phyloP scores from a whole-genome alignment of 768 basidiomycete genomes.

The Agaricus sinodeliciosus region DNA sequence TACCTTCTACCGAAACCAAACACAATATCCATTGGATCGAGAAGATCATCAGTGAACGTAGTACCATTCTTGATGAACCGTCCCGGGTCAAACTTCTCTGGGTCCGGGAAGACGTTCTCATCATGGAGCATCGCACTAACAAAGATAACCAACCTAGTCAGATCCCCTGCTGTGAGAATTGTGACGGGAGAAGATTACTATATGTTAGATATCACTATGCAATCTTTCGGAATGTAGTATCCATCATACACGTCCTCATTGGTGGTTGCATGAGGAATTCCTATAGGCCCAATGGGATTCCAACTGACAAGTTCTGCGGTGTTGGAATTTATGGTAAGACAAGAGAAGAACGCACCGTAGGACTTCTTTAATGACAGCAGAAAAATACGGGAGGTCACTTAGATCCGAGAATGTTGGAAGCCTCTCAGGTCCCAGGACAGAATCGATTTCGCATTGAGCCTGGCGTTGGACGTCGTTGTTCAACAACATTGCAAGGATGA shows the following conservation, averaged over 20 bases:
- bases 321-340: not conserved
- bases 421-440: constrained; percentile 17
- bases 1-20: not conserved
- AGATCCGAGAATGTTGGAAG: constrained; percentile 21
- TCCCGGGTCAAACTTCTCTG: constrained; percentile 40
- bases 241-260: constrained; percentile 20
- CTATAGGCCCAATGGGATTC: not conserved
- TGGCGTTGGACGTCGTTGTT: constrained; percentile 10
- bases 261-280: constrained; percentile 36
- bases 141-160: not conserved
- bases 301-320: not conserved
- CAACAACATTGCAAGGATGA: constrained; percentile 7
- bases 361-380: constrained; percentile 20
- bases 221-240: constrained; percentile 43
- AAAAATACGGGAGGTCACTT: constrained; percentile 18
- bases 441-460: constrained; percentile 23
- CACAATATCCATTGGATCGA: not conserved
- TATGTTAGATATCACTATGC: constrained; percentile 38
- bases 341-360: not conserved
- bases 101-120: constrained; percentile 38
- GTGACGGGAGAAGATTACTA: no score
- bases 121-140: constrained; percentile 47
- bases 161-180: no score
- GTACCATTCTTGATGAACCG: constrained; percentile 19
- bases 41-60: not conserved